phyloP scores from a whole-genome alignment of 2,329 filamentous ascomycete genomes.

The Colletotrichum sojae region DNA sequence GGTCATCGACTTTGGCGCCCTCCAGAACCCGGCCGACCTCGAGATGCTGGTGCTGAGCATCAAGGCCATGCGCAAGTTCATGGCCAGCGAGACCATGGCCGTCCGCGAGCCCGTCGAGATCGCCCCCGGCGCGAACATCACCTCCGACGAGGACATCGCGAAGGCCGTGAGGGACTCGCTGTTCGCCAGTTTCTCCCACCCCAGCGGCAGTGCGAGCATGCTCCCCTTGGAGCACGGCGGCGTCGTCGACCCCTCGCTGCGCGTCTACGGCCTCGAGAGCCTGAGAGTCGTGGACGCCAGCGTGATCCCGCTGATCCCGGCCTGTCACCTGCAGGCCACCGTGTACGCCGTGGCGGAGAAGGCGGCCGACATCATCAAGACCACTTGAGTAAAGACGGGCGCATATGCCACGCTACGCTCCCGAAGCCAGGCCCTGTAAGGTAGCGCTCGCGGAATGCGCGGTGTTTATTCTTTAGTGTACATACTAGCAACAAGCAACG shows the following conservation, averaged over 20 bases:
- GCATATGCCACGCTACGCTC: not conserved
- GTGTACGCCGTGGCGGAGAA: constrained; percentile 55
- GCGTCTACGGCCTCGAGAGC: constrained; percentile 48
- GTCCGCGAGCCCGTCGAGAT: constrained; percentile 20
- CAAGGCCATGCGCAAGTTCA: constrained; percentile 52
- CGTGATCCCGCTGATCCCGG: constrained; percentile 48
- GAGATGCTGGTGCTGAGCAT: constrained; percentile 48
- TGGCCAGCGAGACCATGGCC: constrained; percentile 5
- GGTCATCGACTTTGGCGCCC: constrained; percentile 55
- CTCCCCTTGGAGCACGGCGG: constrained; percentile 56
- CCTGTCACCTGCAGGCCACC: constrained; percentile 51
- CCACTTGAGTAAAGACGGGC: not conserved
- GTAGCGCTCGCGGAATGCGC: not conserved
- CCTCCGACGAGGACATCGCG: constrained; percentile 18
- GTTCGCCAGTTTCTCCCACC: constrained; percentile 50
- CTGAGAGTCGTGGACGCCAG: constrained; percentile 49
- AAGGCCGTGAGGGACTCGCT: constrained; percentile 15
- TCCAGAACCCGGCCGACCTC: constrained; percentile 55
- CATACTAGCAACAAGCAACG: not conserved
- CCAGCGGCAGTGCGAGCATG: constrained; percentile 64
- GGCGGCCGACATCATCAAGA: constrained; percentile 37
- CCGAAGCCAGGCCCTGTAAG: not conserved
- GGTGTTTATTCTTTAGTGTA: not conserved
- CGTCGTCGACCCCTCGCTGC: constrained; percentile 49
- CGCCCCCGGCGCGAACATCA: constrained; percentile 24